Base-by-base conservation (phyloP, 1,284 basidiomycete species). In the Melampsora occidentalis region DNA sequence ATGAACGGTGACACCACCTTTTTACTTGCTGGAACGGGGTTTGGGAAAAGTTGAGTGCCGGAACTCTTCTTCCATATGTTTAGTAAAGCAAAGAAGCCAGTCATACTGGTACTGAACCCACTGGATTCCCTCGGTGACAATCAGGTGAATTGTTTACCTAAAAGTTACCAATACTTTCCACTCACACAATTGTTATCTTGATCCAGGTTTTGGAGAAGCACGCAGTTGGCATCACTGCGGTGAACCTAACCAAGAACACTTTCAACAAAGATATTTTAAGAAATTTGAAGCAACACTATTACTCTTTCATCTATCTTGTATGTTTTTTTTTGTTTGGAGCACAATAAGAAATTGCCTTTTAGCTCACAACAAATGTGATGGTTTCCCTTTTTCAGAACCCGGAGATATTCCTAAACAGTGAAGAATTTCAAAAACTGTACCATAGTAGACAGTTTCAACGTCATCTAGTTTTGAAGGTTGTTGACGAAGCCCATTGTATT, bases 181-280 rank as follows among this genome's bases (percentile, higher is more conserved):
- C 25, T 25, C 25, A 25, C 25, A 25, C 25, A 25, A 48, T 20
- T 28, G 20, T 28, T 7, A n/a, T 5, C 25, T 7, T 28, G n/a
- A 57, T 57, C 18, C 66, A 68, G 28, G 66, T 68, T 1, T 25
- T 33, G 22, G 65, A 68, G 46, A 51, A 68, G 25, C 25, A 68
- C 5, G 10, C 33, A 28, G 18, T 5, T 7, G 35, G 39, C 5
- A 59, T 69, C 14, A 57, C 68, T 6, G 31, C 49, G 2, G 61
- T 69, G 1, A 69, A 69, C 20, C 14, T 59, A 4, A 69, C 68
- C 1, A 53, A 69, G 22, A 12, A 12, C 2, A 69, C 53, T 35
- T 69, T 69, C 14, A 57, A 46, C 25, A 1, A 31, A 2, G 42
- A 67, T 5, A 20, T 51, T 20, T 57, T 33, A 6, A 28, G 9